A percentile compares a stretch with the other conserved stretches of the same genome.
Evolutionary conservation across 2,329 filamentous ascomycete genomes (phyloP).

Genomic region (Colletotrichum sp.): DNA sequence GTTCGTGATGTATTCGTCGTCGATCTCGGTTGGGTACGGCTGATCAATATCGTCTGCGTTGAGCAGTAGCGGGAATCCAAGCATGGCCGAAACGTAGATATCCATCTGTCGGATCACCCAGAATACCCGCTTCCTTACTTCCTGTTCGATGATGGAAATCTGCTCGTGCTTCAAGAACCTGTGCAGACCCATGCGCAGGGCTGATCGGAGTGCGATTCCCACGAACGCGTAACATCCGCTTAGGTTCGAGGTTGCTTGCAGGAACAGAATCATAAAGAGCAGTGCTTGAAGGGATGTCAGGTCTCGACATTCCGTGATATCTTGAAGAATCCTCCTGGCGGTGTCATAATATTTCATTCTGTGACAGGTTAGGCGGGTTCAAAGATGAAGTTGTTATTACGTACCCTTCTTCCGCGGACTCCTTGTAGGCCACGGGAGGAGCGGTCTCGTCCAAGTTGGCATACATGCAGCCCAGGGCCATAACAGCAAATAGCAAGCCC

Average conservation of each 20-base stretch:
- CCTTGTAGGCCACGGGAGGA: conserved; percentile 53
- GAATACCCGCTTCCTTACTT: conserved; percentile 69
- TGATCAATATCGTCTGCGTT: conserved; percentile 72
- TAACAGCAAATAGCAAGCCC: conserved; percentile 72
- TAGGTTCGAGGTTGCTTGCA: conserved; percentile 80
- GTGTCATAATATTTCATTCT: conserved; percentile 79
- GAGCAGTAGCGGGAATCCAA: conserved; percentile 70
- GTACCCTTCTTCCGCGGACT: conserved; percentile 62
- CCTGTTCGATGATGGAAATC: conserved; percentile 67
- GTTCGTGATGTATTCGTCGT: conserved; percentile 71
- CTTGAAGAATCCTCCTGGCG: conserved; percentile 68
- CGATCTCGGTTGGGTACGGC: conserved; percentile 66
- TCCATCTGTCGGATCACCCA: conserved; percentile 75
- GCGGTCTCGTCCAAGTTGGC: conserved; percentile 59
- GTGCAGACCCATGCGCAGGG: conserved; percentile 80
- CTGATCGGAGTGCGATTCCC: conserved; percentile 76
- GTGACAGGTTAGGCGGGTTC: conserved; percentile 25
- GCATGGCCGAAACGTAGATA: conserved; percentile 70
- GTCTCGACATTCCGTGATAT: conserved; percentile 74
- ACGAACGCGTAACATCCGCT: conserved; percentile 83
- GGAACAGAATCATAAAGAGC: conserved; percentile 80
- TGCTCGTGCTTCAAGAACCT: conserved; percentile 70
- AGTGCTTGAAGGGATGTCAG: conserved; percentile 76
- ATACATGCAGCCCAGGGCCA: conserved; percentile 78
- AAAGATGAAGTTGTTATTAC: conserved; percentile 19